Percentiles rank a stretch among this genome's conserved stretches.
These are phyloP conservation scores for Naganishia albida DNA, from an alignment of 1,284 basidiomycete genomes.

Conservation along the genomic window DNA sequence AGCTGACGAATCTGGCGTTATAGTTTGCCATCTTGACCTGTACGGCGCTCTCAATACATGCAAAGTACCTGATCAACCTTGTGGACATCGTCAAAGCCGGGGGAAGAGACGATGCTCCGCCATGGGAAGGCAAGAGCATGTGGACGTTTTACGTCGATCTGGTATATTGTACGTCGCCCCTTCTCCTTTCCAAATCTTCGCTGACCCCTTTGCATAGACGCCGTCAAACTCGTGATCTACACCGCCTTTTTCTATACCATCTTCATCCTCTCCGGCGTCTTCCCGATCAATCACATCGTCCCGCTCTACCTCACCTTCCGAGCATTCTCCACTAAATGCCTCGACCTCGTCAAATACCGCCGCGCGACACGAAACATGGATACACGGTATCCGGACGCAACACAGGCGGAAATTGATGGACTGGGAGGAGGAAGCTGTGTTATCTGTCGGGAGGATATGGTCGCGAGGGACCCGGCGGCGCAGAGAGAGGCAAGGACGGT, in stretches of 20 bases:
- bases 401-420: slow-evolving; percentile 73
- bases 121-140: slow-evolving; percentile 98
- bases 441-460: slow-evolving; percentile 98
- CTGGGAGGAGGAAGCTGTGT: slow-evolving; percentile 92
- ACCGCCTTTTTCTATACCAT: slow-evolving; percentile 90
- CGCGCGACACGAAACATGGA: slow-evolving; percentile 97
- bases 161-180: slow-evolving; percentile 65
- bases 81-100: slow-evolving; percentile 78
- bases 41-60: slow-evolving; percentile 72
- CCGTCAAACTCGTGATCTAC: slow-evolving; percentile 89
- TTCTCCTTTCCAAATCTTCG: slow-evolving; percentile 13
- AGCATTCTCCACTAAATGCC: slow-evolving; percentile 82
- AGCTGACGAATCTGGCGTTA: neutral
- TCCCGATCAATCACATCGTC: slow-evolving; percentile 92
- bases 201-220: slow-evolving; percentile 62
- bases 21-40: slow-evolving; percentile 85
- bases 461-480: slow-evolving; percentile 51
- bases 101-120: slow-evolving; percentile 81
- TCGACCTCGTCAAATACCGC: slow-evolving; percentile 86
- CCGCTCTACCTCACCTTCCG: slow-evolving; percentile 94
- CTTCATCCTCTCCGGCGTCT: slow-evolving; percentile 81
- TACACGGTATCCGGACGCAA: slow-evolving; percentile 90
- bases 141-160: slow-evolving; percentile 94
- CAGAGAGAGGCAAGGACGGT: slow-evolving; percentile 61
- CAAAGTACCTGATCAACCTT: slow-evolving; percentile 82